Evolutionary conservation across 805 yeast genomes (phyloP).

Genomic region (Teunomyces tritomae): DNA sequence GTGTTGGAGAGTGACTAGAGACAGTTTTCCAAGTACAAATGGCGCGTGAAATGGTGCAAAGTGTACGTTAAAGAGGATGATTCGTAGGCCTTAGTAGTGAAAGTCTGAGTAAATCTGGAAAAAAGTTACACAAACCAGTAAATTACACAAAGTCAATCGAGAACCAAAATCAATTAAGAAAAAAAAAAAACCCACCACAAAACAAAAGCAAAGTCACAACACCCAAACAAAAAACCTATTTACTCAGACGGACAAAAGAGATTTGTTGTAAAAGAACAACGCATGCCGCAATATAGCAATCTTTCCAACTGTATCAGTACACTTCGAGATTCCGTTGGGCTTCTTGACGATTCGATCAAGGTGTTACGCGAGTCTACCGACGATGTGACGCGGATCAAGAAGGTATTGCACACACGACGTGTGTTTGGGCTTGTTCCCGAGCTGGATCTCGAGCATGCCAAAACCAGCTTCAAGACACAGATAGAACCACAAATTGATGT

Average conservation of each 20-base stretch:
- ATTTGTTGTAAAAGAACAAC: too few relatives aligned
- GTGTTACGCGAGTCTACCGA: constrained; percentile 34
- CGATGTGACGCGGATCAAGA: constrained; percentile 39
- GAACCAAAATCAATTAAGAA: not conserved
- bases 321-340: constrained; percentile 30
- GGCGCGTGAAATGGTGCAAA: not conserved
- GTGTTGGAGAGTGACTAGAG: not conserved
- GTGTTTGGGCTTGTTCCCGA: constrained; percentile 54
- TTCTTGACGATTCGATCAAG: constrained; percentile 31
- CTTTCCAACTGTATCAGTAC: constrained; percentile 28
- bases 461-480: constrained; percentile 31
- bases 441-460: constrained; percentile 42
- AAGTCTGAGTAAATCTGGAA: not conserved
- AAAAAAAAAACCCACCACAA: not conserved
- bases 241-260: not conserved
- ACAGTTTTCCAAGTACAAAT: not conserved
- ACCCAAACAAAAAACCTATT: not conserved
- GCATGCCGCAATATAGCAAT: constrained; percentile 5
- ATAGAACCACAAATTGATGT: constrained; percentile 42
- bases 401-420: constrained; percentile 41
- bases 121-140: not conserved
- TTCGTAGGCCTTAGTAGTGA: not conserved
- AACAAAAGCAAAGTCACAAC: not conserved
- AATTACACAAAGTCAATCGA: not conserved
- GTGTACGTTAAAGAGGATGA: not conserved